Base-by-base conservation (phyloP, 73 alveolate genomes). In the Paramecium octaurelia region DNA sequence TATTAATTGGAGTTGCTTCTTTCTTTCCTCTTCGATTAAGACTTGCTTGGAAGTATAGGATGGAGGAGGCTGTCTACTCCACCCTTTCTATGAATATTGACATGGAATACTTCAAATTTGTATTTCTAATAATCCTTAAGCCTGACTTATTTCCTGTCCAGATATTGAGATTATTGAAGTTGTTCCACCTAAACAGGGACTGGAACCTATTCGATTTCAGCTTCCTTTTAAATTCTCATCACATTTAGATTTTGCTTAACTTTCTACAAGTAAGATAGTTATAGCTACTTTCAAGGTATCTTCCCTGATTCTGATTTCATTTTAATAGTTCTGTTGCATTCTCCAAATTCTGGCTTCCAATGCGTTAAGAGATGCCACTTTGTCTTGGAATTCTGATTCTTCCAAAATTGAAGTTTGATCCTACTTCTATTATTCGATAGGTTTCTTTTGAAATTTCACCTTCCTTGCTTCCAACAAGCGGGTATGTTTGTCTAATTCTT, bases 71-170 rank as follows among this genome's bases (percentile, higher is more conserved):
- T 73, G 6, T 29, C 18, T 73, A 73, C 2, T 18, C 87, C 87
- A 73, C 0, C n/a, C n/a, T 73, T 73, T 73, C 87, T 73, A 35
- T 0, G 21, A 40, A 40, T 40, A 21, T 34, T 73, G n/a, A 3
- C 4, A 35, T 12, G 5, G 4, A 8, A 0, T 73, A 73, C 87
- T 73, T 40, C 87, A 38, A 36, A 73, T 73, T 73, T 73, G 35
- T 38, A 35, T 73, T 36, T 73, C 40, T 73, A 73, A 73, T 73
- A 73, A 35, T 73, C 87, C n/a, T 73, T 73, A 2, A 73, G 59
- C n/a, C 87, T 73, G n/a, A 21, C n/a, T 73, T 73, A 73, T 40
- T 73, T 73, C 27, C 87, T 73, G 38, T 73, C 84, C 12, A 31
- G 42, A 73, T 73, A 36, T 40, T 73, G 8, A 73, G 59, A 73